Percentiles rank a stretch among this genome's conserved stretches.
Conservation (phyloP, 140 eudicot genomes). For the Stevia rebaudiana region DNA sequence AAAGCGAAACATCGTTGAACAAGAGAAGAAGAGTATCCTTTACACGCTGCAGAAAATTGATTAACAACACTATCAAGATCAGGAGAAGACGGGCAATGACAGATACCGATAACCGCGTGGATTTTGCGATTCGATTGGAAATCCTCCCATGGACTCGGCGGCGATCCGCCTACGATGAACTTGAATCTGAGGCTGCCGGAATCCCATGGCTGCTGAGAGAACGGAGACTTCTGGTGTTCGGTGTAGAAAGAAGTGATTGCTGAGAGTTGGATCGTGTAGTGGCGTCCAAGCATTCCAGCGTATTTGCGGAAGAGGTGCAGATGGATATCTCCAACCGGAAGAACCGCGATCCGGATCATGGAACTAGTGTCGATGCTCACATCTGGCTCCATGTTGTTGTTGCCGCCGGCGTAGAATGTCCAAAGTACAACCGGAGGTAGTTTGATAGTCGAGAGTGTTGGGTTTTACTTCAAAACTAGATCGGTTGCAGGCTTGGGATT, state of each 20-base stretch:
- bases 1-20: constrained; percentile 84
- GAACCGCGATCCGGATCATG: constrained; percentile 76
- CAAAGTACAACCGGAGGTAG: constrained; percentile 1
- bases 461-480: constrained; percentile 10
- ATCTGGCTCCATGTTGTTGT: constrained; percentile 81
- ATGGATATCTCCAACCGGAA: constrained; percentile 69
- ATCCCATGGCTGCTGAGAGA: constrained; percentile 86
- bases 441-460: constrained; percentile 21
- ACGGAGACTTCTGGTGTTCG: constrained; percentile 80
- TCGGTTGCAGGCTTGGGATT: not conserved
- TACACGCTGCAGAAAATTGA: constrained; percentile 41
- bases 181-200: constrained; percentile 67
- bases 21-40: constrained; percentile 57
- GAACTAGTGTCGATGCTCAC: constrained; percentile 85
- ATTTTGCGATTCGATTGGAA: constrained; percentile 82
- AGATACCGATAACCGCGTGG: constrained; percentile 70
- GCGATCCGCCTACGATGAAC: constrained; percentile 77
- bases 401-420: not conserved
- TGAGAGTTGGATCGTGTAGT: constrained; percentile 58
- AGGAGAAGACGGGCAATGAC: constrained; percentile 78
- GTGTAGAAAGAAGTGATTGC: constrained; percentile 83
- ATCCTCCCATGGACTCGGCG: constrained; percentile 92
- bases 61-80: constrained; percentile 53
- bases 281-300: constrained; percentile 59
- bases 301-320: constrained; percentile 65